Conservation (phyloP, 805 yeast genomes). For the Wickerhamomyces canadensis region DNA sequence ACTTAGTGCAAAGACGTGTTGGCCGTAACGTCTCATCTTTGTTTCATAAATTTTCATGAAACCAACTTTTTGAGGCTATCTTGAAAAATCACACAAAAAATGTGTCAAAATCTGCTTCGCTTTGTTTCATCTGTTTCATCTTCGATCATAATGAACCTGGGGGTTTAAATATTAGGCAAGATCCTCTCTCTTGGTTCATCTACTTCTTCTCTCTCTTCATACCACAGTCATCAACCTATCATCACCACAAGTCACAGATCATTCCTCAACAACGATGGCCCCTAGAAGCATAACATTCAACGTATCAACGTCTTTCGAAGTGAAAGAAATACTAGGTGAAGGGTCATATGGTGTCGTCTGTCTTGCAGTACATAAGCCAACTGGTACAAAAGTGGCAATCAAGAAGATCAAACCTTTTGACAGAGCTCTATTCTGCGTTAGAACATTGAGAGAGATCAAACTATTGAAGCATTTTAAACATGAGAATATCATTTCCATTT, state of each 20-base stretch:
- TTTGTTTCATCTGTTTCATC: too few relatives aligned
- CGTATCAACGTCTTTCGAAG: constrained; percentile 82
- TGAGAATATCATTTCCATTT: constrained; percentile 84
- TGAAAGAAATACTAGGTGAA: constrained; percentile 82
- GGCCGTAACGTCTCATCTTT: too few relatives aligned
- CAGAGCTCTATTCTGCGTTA: constrained; percentile 78
- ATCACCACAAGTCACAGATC: too few relatives aligned
- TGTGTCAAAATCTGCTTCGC: not conserved
- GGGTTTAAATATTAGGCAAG: too few relatives aligned
- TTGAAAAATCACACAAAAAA: too few relatives aligned
- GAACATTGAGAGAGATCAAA: constrained; percentile 88
- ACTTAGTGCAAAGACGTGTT: too few relatives aligned
- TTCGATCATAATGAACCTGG: too few relatives aligned
- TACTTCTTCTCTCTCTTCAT: too few relatives aligned
- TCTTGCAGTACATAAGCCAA: constrained; percentile 80
- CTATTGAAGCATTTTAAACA: constrained; percentile 85
- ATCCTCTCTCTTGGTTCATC: too few relatives aligned
- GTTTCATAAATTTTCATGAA: too few relatives aligned
- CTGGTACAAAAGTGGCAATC: constrained; percentile 88
- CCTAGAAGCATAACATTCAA: constrained; percentile 51
- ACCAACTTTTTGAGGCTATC: not conserved
- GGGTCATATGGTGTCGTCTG: constrained; percentile 97
- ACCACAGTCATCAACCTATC: too few relatives aligned
- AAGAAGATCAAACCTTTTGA: constrained; percentile 93
- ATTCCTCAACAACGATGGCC: too few relatives aligned